Evolutionary conservation across 2,329 filamentous ascomycete genomes (phyloP), one percentile per base, ranked within the genome.

Genomic region (Xylariales sp.): DNA sequence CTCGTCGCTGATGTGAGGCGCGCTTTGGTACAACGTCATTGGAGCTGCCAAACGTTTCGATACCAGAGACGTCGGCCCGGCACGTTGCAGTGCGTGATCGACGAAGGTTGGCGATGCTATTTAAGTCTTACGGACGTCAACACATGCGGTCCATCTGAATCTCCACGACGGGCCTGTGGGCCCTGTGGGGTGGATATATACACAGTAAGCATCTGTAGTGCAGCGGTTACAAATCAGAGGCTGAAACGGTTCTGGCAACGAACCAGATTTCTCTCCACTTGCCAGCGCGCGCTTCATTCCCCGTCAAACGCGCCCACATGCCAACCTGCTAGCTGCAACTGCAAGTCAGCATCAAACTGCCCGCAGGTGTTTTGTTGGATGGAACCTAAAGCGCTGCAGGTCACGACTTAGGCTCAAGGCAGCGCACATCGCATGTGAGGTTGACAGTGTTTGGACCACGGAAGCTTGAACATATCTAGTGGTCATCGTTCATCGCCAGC

Each of bases 241-340:
- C 44, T 51, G 49, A 53, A 55, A 50, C 48, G 10, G 49, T 52
- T 52, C 52, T 43, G 49, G 45, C 18, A 18, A 44, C 27, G 39
- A 40, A 32, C 34, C 19, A 31, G 40, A 27, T 8, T 27, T 37
- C 34, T 38, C 21, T 18, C 43, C 7, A 38, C n/a, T 27, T n/a
- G 16, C n/a, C 36, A 24, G 35, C 35, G 35, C 20, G 25, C 28
- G 35, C 28, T 38, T 36, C 28, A 24, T n/a, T 24, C 35, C 15
- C 14, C 21, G 14, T n/a, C n/a, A n/a, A n/a, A n/a, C n/a, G n/a
- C n/a, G 35, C 22, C 15, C 12, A n/a, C 20, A 19, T 21, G 16
- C 24, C 8, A 35, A 35, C 19, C 18, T 11, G 12, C 15, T 12
- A 11, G 19, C n/a, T 24, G 15, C 14, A 28, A 31, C 24, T 20